Evolutionary conservation across 2,329 filamentous ascomycete genomes (phyloP), one percentile per base, ranked within the genome.

Genomic region (Passalora sequoiae): DNA sequence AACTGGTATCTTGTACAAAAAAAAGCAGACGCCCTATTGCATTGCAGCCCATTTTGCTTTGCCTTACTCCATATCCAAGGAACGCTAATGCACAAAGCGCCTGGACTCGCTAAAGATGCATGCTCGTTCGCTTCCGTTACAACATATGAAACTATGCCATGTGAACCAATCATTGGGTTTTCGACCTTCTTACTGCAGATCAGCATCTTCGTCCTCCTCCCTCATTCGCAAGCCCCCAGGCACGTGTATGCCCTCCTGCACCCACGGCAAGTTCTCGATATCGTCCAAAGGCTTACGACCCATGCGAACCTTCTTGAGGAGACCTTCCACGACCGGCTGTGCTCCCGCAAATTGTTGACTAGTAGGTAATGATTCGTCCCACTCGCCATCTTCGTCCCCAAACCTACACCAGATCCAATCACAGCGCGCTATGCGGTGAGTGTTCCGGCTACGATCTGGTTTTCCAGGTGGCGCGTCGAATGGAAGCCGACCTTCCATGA

Each of bases 331-430:
- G 41, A 89, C 84, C 31, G 81, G 73, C 68, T 84, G 84, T 5
- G 88, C 89, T 1, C 86, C 88, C 27, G 81, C 73, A 40, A 94
- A 76, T 7, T 57, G 83, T 38, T 71, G 72, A 51, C 83, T 81
- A n/a, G 17, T 20, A 13, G 20, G 9, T 50, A 77, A 81, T 55
- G 78, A 73, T 3, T 74, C 74, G 37, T 95, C 88, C 74, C 94
- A 92, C 42, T 95, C 88, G 25, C 88, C 89, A 43, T 94, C 86
- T 8, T 84, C 80, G 44, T 89, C 83, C 1, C 82, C 88, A 61
- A 84, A 95, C 47, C 85, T 80, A 49, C 88, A 81, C 92, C 92
- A 98, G 36, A 84, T 81, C 92, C 92, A 98, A 62, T 98, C 92
- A 38, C 89, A 86, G 25, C 92, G 77, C 2, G 92, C 92, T 49